phyloP scores from a whole-genome alignment of 129 eudicot genomes.

The Centella asiatica region DNA sequence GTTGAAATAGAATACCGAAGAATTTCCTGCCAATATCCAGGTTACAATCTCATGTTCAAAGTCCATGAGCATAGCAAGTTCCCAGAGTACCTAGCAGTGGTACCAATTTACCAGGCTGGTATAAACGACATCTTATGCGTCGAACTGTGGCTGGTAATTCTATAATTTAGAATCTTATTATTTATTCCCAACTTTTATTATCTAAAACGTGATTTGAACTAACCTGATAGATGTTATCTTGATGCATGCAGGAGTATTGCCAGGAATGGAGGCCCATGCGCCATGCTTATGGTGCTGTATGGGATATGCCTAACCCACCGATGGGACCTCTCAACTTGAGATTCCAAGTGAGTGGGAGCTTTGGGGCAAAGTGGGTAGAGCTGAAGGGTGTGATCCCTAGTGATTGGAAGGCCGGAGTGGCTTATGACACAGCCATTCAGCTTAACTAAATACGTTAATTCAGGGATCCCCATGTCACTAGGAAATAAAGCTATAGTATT shows the following conservation, averaged over 20 bases:
- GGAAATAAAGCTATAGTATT: not conserved
- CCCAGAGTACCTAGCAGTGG: slow-evolving; percentile 64
- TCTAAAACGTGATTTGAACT: not conserved
- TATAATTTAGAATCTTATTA: not conserved
- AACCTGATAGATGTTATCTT: not conserved
- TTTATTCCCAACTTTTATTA: not conserved
- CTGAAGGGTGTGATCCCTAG: slow-evolving; percentile 31
- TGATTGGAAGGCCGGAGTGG: slow-evolving; percentile 54
- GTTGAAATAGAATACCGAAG: slow-evolving; percentile 60
- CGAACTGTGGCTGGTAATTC: slow-evolving; percentile 66
- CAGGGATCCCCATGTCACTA: slow-evolving; percentile 11
- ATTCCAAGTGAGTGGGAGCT: slow-evolving; percentile 39
- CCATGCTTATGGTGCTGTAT: slow-evolving; percentile 62
- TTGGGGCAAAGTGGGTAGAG: slow-evolving; percentile 45
- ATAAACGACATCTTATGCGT: slow-evolving; percentile 49
- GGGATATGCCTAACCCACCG: slow-evolving; percentile 73
- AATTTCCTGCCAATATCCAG: slow-evolving; percentile 59
- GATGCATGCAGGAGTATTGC: slow-evolving; percentile 46
- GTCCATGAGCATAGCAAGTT: slow-evolving; percentile 64
- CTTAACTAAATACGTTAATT: slow-evolving; percentile 27
- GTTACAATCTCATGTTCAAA: slow-evolving; percentile 50
- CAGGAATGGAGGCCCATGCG: slow-evolving; percentile 66
- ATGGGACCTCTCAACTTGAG: slow-evolving; percentile 42
- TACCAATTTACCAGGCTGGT: slow-evolving; percentile 66
- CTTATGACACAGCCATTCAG: slow-evolving; percentile 51